A percentile compares a stretch with the other conserved stretches of the same genome.
Evolutionary conservation across 257 asterid species (phyloP).

Genomic region (Lithospermum erythrorhizon): DNA sequence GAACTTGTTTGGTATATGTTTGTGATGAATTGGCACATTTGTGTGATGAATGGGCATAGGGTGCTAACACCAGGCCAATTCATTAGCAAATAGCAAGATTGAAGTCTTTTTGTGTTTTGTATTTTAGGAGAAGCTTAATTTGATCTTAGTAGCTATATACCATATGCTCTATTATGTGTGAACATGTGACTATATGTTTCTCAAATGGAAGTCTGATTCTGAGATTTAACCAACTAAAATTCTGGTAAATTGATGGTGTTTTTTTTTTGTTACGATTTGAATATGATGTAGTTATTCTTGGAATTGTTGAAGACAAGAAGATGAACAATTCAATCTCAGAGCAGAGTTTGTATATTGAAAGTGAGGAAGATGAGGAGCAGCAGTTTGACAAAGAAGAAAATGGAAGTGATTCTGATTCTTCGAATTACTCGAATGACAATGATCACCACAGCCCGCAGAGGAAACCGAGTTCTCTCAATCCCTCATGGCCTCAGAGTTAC

Average conservation of each 20-base stretch:
- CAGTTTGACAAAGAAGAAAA: constrained; percentile 2
- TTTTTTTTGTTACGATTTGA: neutral
- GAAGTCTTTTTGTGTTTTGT: neutral
- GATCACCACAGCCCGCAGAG: constrained; percentile 26
- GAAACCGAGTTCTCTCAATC: constrained; percentile 31
- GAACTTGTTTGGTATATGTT: too few relatives aligned
- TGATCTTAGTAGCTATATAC: neutral
- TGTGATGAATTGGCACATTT: too few relatives aligned
- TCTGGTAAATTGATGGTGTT: too few relatives aligned
- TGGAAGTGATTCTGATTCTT: constrained; percentile 57
- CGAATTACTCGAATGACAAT: constrained; percentile 35
- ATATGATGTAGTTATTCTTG: neutral
- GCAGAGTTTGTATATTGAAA: constrained; percentile 1
- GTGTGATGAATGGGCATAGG: too few relatives aligned
- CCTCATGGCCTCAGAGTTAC: constrained; percentile 96
- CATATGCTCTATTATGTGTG: neutral
- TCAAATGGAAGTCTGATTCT: neutral
- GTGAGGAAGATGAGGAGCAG: neutral
- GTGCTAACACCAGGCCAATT: neutral
- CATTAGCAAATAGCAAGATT: neutral
- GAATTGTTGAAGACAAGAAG: neutral
- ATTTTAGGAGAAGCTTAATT: too few relatives aligned
- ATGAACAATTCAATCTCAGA: constrained; percentile 4
- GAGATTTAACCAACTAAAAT: neutral
- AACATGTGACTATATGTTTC: neutral